Evolutionary conservation across 2,329 filamentous ascomycete species (phyloP).

Genomic region (Penicillium sp.): DNA sequence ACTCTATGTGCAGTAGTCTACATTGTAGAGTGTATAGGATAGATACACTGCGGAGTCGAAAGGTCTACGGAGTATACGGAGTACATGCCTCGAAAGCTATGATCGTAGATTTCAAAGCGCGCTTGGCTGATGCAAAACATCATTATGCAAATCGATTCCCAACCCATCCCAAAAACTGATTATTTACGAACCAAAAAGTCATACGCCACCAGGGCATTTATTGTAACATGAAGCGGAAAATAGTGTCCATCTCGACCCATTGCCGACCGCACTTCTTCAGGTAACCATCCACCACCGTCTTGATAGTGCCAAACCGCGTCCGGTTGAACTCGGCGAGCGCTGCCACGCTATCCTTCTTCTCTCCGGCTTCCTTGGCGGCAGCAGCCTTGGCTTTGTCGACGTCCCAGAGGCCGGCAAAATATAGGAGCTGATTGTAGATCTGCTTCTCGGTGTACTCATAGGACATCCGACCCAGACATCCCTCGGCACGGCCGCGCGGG

Average conservation of each 20-base stretch:
- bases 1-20: not conserved
- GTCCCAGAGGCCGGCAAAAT: slow-evolving; percentile 79
- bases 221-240: slow-evolving; percentile 62
- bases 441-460: slow-evolving; percentile 85
- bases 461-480: slow-evolving; percentile 79
- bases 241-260: slow-evolving; percentile 87
- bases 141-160: slow-evolving; percentile 13
- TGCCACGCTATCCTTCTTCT: slow-evolving; percentile 61
- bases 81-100: not conserved
- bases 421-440: slow-evolving; percentile 91
- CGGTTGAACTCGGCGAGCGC: slow-evolving; percentile 79
- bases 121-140: not conserved
- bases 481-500: slow-evolving; percentile 73
- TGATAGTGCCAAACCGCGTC: slow-evolving; percentile 68
- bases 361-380: slow-evolving; percentile 47
- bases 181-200: slow-evolving; percentile 27
- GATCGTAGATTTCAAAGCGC: too few relatives aligned
- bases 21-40: too few relatives aligned
- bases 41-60: too few relatives aligned
- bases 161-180: slow-evolving; percentile 5
- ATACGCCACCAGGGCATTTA: slow-evolving; percentile 27
- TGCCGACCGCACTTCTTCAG: slow-evolving; percentile 83
- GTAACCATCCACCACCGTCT: slow-evolving; percentile 73
- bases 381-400: slow-evolving; percentile 68
- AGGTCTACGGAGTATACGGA: not conserved